These are phyloP conservation scores for Alloascoidea africana DNA, from an alignment of 805 yeast genomes.

Conservation along the genomic window DNA sequence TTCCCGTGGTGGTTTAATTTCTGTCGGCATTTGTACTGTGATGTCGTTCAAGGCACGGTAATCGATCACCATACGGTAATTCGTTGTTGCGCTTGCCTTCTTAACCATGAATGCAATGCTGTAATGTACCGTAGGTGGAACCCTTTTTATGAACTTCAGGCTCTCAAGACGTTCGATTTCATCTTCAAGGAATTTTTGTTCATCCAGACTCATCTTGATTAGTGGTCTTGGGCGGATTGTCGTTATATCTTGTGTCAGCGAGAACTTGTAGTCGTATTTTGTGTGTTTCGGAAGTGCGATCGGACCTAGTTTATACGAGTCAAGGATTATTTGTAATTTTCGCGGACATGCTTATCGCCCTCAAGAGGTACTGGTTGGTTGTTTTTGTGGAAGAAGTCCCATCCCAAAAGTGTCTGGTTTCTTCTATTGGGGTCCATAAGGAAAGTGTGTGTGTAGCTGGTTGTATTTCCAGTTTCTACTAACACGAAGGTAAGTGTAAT, in stretches of 20 bases:
- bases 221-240: background rate
- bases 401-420: background rate
- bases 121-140: background rate
- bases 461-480: background rate
- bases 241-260: background rate
- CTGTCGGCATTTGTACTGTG: slow-evolving; percentile 2
- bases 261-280: background rate
- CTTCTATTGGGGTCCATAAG: background rate
- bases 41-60: slow-evolving; percentile 3
- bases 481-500: background rate
- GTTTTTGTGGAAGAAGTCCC: background rate
- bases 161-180: background rate
- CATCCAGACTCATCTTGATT: background rate
- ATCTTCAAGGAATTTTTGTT: background rate
- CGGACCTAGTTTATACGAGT: background rate
- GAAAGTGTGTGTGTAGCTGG: background rate
- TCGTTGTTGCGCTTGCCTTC: background rate
- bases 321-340: background rate
- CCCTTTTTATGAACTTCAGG: background rate
- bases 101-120: background rate
- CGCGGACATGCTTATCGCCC: background rate
- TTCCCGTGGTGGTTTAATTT: background rate
- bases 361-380: background rate
- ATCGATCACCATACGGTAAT: slow-evolving; percentile 2
- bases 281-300: background rate